Base-by-base conservation (phyloP, 208 protist genomes). In the Novymonas esmeraldas region DNA sequence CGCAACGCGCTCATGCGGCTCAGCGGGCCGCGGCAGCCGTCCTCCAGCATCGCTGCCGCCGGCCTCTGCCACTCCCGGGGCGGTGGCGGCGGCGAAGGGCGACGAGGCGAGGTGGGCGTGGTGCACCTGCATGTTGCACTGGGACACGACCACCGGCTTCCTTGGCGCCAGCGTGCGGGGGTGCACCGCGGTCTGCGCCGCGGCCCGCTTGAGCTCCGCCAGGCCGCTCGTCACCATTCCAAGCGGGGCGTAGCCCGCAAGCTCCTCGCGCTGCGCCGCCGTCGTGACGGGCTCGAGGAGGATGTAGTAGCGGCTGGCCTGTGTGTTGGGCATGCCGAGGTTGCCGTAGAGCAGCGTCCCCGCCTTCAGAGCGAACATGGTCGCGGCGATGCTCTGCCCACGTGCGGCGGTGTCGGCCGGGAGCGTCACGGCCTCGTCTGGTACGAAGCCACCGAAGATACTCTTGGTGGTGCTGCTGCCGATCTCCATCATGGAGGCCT, bases 301-400 rank as follows among this genome's bases (percentile, higher is more conserved):
- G 28, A 95, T 73, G 69, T 88, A 89, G 66, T 92, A 95, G 34
- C 89, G 85, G 63, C 89, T 92, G 6, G 73, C 89, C 45, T 92
- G 80, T 18, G 78, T 81, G 70, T 91, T 78, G 1, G 84, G 74
- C 63, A 82, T 78, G 49, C 89, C 89, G 1, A 90, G 52, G 64
- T 92, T 92, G 6, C 77, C 77, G 45, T 77, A 76, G 20, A 95
- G 74, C 33, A 95, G 41, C 11, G 86, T 88, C 16, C 89, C 89
- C 1, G 83, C 82, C 33, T 74, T 71, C n/a, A 89, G 62, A 33
- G 72, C 38, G 16, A 63, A 54, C 82, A 92, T 83, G 3, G 64
- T 69, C 10, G 72, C 67, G 10, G 60, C 70, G n/a, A 82, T 58
- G 46, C 62, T 70, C 52, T 65, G 48, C 11, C 56, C 52, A 7